Base-by-base conservation (phyloP, 441 rosid species). In the Biscutella auriculata region DNA sequence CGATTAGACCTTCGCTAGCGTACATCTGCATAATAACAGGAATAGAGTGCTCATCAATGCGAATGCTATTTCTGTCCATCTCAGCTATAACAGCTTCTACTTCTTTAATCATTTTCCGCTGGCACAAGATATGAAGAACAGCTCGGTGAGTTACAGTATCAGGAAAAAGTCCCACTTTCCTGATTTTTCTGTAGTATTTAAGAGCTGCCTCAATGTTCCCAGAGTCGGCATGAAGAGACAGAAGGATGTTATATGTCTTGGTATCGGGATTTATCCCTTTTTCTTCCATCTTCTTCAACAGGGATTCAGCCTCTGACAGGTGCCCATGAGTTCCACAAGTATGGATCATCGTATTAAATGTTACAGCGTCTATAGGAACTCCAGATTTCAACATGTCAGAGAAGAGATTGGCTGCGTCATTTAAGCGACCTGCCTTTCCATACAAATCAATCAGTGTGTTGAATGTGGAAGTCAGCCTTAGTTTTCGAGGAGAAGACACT, bases 371-470 rank as follows among this genome's bases (percentile, higher is more conserved):
- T 68, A 82, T 73, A 29, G 78, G 60, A 32, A 87, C 87, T 57
- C 96, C 90, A 45, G 84, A 76, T 40, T 80, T 79, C 71, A 87
- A 50, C 97, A 91, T 91, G 63, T 85, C 92, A 2, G 78, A 72
- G 72, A 87, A 85, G 30, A 83, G 68, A 35, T 70, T 71, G 26
- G 95, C 96, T 26, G 97, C 97, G 59, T 87, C 97, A 41, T 63
- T 56, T 9, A 91, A 77, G n/a, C 88, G 84, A 44, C 90, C 97
- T 1, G 96, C 92, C 70, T 91, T 91, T 25, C 95, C 97, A 60
- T 91, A 91, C 76, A 91, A 69, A 79, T 91, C 97, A 66, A 91
- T 87, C 71, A 91, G 67, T 13, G 87, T 78, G 51, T 87, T 91
- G 60, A 77, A 91, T 0, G 95, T 91, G 5, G 92, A 72, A 5